Percentiles rank a stretch among this genome's conserved stretches.
These are phyloP conservation scores for Alternaria sp. DNA, from an alignment of 2,329 filamentous ascomycete species.

Conservation along the genomic window DNA sequence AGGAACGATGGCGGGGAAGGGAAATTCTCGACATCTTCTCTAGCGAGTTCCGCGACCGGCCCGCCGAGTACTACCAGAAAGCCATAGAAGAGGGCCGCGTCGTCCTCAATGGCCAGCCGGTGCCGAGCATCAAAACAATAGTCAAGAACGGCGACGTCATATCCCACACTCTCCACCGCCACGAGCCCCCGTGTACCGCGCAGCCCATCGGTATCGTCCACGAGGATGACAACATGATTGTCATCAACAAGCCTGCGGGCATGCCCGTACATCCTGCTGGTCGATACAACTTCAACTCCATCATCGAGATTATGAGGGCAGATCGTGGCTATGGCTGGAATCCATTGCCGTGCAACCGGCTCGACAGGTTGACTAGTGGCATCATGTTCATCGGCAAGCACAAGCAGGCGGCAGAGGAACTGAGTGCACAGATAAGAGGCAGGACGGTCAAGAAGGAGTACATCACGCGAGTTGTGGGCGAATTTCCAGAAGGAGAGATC, in stretches of 20 bases:
- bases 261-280: constrained; percentile 96
- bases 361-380: constrained; percentile 92
- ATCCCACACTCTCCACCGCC: constrained; percentile 91
- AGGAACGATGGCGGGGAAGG: constrained; percentile 88
- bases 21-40: constrained; percentile 86
- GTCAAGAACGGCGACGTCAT: constrained; percentile 91
- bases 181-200: constrained; percentile 91
- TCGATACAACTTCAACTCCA: constrained; percentile 93
- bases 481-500: constrained; percentile 90
- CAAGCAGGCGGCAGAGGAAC: constrained; percentile 76
- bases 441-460: constrained; percentile 95
- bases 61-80: constrained; percentile 81
- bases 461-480: constrained; percentile 86
- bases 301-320: constrained; percentile 90
- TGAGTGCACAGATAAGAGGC: constrained; percentile 78
- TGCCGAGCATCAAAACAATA: constrained; percentile 71
- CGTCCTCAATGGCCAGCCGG: constrained; percentile 77
- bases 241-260: constrained; percentile 96
- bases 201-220: constrained; percentile 83
- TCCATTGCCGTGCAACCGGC: constrained; percentile 83
- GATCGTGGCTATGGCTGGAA: constrained; percentile 69
- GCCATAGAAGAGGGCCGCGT: constrained; percentile 85
- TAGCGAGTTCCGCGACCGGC: constrained; percentile 89
- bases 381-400: constrained; percentile 99
- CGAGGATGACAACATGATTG: constrained; percentile 91